Percentiles rank a stretch among this genome's conserved stretches.
phyloP scores from a whole-genome alignment of 2,329 filamentous ascomycete species.

The Helotiales sp. region DNA sequence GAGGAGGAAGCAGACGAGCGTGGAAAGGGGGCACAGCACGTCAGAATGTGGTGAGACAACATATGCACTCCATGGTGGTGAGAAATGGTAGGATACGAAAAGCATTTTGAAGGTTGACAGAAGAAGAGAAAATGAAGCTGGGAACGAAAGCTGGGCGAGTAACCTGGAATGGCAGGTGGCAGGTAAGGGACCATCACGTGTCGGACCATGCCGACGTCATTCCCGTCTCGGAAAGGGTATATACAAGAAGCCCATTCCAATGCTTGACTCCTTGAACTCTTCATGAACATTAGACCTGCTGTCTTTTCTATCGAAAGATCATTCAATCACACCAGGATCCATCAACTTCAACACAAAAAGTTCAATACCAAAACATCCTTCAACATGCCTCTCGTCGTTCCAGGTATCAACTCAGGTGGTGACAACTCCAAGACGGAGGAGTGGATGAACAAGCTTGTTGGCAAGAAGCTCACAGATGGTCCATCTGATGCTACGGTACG shows the following conservation, averaged over 20 bases:
- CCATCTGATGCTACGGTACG: constrained; percentile 54
- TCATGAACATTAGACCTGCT: neutral
- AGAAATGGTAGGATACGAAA: too few species aligned
- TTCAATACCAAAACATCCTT: constrained; percentile 16
- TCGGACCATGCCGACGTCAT: neutral
- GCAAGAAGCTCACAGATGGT: constrained; percentile 58
- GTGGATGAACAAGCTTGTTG: constrained; percentile 62
- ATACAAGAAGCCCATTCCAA: constrained; percentile 2
- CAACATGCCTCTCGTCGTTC: constrained; percentile 66
- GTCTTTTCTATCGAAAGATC: neutral
- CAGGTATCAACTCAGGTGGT: constrained; percentile 50
- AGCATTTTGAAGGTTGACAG: neutral
- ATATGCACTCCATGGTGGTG: too few species aligned
- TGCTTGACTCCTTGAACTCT: neutral
- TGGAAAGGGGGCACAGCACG: neutral
- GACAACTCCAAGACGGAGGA: constrained; percentile 47
- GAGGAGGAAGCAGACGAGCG: neutral
- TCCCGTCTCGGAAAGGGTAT: too few species aligned
- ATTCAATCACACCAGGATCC: neutral
- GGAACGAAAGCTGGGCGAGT: too few species aligned
- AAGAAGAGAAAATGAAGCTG: neutral
- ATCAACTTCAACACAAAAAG: constrained; percentile 15
- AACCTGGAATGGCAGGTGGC: too few species aligned
- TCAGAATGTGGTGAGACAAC: neutral
- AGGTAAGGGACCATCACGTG: neutral